phyloP scores from a whole-genome alignment of 768 basidiomycete genomes.

The Mycena belliarum region DNA sequence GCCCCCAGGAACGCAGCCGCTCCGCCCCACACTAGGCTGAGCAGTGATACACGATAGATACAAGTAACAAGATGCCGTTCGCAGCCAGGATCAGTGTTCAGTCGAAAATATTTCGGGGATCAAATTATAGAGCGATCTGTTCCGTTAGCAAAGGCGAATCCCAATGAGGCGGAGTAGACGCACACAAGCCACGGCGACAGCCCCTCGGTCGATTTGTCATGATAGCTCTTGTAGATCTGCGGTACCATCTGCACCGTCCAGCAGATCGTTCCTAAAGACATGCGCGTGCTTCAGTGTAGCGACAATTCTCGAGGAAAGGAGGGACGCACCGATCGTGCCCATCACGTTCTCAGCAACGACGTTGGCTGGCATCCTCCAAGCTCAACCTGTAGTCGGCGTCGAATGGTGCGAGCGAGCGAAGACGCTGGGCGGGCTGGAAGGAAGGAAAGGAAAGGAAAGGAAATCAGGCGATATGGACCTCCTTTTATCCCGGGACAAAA shows the following conservation, averaged over 20 bases:
- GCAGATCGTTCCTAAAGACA: constrained; percentile 48
- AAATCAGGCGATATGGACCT: too few relatives aligned
- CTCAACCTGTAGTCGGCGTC: too few relatives aligned
- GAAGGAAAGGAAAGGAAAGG: too few relatives aligned
- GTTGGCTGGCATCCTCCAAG: constrained; percentile 57
- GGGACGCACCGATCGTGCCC: constrained; percentile 61
- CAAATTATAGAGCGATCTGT: too few relatives aligned
- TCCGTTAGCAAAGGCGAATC: too few relatives aligned
- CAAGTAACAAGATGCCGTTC: too few relatives aligned
- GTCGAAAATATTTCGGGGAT: too few relatives aligned
- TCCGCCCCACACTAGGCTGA: constrained; percentile 62
- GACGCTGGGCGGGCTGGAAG: too few relatives aligned
- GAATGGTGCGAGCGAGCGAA: too few relatives aligned
- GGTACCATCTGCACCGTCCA: constrained; percentile 72
- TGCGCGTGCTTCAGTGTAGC: background rate
- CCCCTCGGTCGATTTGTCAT: constrained; percentile 65
- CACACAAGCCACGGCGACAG: constrained; percentile 70
- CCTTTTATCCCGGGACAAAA: too few relatives aligned
- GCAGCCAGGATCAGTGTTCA: too few relatives aligned
- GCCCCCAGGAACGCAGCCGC: constrained; percentile 62
- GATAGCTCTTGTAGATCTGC: constrained; percentile 73
- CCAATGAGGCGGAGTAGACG: constrained; percentile 21
- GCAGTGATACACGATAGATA: too few relatives aligned
- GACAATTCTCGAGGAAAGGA: background rate
- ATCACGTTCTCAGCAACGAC: constrained; percentile 63